phyloP scores from a whole-genome alignment of 176 grass and related monocot species.

The Zizania latifolia region DNA sequence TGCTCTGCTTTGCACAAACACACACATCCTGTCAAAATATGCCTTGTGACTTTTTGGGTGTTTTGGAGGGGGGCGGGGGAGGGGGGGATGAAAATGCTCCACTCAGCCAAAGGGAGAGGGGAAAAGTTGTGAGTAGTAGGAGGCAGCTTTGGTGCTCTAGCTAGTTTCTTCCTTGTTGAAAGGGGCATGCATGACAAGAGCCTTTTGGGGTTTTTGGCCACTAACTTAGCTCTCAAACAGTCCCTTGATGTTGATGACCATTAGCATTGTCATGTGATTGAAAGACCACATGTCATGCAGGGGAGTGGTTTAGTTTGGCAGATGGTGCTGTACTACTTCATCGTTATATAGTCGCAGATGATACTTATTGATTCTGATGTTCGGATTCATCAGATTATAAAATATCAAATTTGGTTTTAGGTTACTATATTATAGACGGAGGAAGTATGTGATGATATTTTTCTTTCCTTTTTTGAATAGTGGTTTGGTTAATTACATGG shows the following conservation, averaged over 20 bases:
- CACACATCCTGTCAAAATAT: slow-evolving; percentile 1
- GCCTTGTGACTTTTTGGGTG: neutral
- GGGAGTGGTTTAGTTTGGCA: neutral
- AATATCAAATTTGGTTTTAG: too few species aligned
- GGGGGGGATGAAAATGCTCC: too few species aligned
- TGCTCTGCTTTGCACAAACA: neutral
- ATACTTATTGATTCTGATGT: too few species aligned
- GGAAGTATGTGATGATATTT: too few species aligned
- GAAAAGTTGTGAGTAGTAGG: neutral
- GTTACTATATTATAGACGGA: too few species aligned
- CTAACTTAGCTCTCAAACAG: neutral
- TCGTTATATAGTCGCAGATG: too few species aligned
- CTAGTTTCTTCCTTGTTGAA: neutral
- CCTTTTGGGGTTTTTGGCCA: neutral
- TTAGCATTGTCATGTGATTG: neutral
- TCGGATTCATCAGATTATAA: too few species aligned
- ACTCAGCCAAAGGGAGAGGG: neutral
- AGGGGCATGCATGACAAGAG: neutral
- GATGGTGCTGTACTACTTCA: neutral
- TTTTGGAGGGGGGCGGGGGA: neutral
- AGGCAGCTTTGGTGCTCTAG: neutral
- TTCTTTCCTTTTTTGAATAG: neutral
- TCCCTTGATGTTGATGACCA: neutral
- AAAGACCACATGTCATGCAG: neutral
- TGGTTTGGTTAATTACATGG: too few species aligned